A percentile compares a stretch with the other conserved stretches of the same genome.
Conservation (phyloP, 148 eudicot genomes). For the Silene uniflora region DNA sequence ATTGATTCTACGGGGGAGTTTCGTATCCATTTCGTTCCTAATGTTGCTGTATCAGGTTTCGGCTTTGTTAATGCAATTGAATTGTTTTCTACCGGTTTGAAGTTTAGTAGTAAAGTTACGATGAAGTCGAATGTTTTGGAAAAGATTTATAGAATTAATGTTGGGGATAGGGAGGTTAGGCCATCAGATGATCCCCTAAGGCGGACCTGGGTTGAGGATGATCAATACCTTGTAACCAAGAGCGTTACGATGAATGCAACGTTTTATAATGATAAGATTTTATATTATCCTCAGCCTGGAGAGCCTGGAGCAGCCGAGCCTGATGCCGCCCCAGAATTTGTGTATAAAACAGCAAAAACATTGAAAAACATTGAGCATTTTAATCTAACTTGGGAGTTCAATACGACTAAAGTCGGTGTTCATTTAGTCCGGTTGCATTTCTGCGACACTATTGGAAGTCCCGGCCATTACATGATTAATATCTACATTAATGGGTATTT, state of each 20-base stretch:
- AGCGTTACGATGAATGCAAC: neutral
- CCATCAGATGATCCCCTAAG: neutral
- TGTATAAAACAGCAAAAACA: conserved; percentile 10
- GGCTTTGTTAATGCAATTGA: conserved; percentile 59
- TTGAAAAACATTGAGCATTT: conserved; percentile 8
- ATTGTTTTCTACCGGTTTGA: conserved; percentile 21
- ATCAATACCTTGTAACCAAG: conserved; percentile 17
- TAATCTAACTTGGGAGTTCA: conserved; percentile 45
- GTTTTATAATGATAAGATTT: neutral
- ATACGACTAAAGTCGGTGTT: conserved; percentile 13
- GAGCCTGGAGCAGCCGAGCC: neutral
- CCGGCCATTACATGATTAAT: neutral
- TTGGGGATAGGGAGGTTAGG: conserved; percentile 9
- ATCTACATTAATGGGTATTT: conserved; percentile 24
- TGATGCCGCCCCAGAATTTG: neutral
- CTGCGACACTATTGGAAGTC: conserved; percentile 22
- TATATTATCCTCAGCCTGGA: too few relatives aligned
- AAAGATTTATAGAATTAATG: conserved; percentile 22
- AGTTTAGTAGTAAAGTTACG: conserved; percentile 13
- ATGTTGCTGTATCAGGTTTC: neutral
- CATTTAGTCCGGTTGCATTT: conserved; percentile 37
- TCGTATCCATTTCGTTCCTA: conserved; percentile 33
- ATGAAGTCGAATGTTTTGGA: conserved; percentile 12
- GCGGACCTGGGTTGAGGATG: conserved; percentile 26
- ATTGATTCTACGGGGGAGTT: conserved; percentile 17